Base-by-base conservation (phyloP, 306 rosid genomes). In the Chamaecrista fasciculata region DNA sequence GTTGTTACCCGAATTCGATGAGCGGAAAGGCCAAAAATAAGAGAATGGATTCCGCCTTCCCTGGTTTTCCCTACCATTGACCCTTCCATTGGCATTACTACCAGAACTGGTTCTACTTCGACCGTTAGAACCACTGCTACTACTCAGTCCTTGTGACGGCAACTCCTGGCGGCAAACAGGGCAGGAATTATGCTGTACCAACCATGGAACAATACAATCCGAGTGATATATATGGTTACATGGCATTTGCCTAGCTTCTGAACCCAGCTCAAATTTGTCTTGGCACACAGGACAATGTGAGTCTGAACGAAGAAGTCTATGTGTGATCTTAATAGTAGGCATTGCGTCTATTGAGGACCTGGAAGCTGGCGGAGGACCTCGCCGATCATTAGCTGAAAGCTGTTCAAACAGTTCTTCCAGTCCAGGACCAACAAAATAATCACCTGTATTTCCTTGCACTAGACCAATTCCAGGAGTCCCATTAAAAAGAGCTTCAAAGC, bases 131-230 rank as follows among this genome's bases (percentile, higher is more conserved):
- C 58, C 75, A n/a, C 36, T 55, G 62, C 61, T 66, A 42, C 72
- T 42, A 56, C 61, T 62, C 19, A 53, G 71, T 74, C 83, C 86
- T 34, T 83, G 86, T 0, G 76, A 84, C 3, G 85, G 87, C 77
- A 85, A 71, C 71, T 86, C 96, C 70, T 86, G 91, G 62, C 93
- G 91, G 73, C 96, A 89, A 48, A 86, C 92, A 37, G 93, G 96
- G 80, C 96, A 86, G 34, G 89, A 72, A 79, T 89, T 86, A 78
- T 86, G 90, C 76, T 86, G 87, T 11, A 80, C 84, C 53, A 89
- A 71, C 96, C 96, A 89, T 21, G 96, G 92, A 58, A 86, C 72
- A 42, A 89, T 89, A 66, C 96, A 89, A 58, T 89, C 89, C 0
- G 83, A 42, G 70, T 89, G 96, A 52, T 86, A 86, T 3, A 89